These are phyloP conservation scores for Filobasidium uniguttulatum DNA, from an alignment of 1,284 basidiomycete genomes.

Conservation along the genomic window DNA sequence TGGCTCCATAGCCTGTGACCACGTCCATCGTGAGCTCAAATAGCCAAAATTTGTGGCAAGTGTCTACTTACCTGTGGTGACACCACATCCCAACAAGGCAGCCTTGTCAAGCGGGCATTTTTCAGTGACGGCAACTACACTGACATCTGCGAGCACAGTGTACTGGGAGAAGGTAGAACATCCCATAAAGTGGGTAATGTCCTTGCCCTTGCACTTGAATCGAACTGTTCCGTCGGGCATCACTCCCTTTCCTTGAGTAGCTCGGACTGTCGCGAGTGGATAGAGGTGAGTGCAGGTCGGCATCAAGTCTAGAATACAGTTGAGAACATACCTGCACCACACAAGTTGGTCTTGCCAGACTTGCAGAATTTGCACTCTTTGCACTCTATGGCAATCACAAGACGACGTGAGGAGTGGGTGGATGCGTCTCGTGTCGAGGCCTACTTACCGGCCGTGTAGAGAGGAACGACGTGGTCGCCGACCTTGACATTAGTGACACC, in stretches of 20 bases:
- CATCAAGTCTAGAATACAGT: too few relatives aligned
- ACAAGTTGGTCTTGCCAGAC: conserved; percentile 96
- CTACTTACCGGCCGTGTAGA: conserved; percentile 69
- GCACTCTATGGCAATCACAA: conserved; percentile 51
- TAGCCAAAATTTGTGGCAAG: too few relatives aligned
- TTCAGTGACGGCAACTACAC: conserved; percentile 78
- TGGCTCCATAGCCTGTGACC: conserved; percentile 48
- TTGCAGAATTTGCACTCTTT: conserved; percentile 96
- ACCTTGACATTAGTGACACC: conserved; percentile 39
- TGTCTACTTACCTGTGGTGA: too few relatives aligned
- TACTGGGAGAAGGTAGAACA: conserved; percentile 98
- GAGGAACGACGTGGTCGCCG: conserved; percentile 37
- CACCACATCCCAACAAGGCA: conserved; percentile 87
- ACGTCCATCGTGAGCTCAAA: too few relatives aligned
- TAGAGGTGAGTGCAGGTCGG: neutral
- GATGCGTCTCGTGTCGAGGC: neutral
- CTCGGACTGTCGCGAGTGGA: conserved; percentile 49
- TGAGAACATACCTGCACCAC: conserved; percentile 59
- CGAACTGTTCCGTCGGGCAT: conserved; percentile 91
- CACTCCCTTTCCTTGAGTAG: conserved; percentile 87
- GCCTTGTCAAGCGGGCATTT: conserved; percentile 84
- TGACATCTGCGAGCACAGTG: conserved; percentile 95
- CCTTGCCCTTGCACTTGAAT: conserved; percentile 80
- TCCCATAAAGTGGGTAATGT: conserved; percentile 94
- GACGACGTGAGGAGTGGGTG: neutral